Percentiles rank a stretch among this genome's conserved stretches.
phyloP scores from a whole-genome alignment of 306 rosid species.

The Casuarina equisetifolia region DNA sequence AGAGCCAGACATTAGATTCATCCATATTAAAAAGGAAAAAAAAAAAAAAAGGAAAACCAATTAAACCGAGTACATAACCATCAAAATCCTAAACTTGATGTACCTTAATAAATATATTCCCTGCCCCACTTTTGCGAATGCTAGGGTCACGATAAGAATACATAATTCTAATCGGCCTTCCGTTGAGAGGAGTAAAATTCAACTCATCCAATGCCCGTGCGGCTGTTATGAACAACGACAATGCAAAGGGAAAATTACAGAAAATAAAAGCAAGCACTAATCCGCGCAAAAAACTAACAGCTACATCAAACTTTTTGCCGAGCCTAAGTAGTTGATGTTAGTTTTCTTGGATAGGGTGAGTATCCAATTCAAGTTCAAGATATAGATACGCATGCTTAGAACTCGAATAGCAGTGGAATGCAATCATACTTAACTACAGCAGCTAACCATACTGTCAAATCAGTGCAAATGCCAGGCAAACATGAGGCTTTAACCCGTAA shows the following conservation, averaged over 20 bases:
- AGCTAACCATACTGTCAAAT: not conserved
- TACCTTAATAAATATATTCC: constrained; percentile 70
- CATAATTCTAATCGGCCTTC: constrained; percentile 55
- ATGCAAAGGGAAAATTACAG: not conserved
- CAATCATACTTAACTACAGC: not conserved
- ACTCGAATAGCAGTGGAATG: not conserved
- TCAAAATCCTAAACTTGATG: not conserved
- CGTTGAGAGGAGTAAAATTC: constrained; percentile 69
- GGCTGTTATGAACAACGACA: constrained; percentile 18
- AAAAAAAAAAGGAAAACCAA: not conserved
- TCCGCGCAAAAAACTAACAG: not conserved
- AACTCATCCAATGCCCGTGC: constrained; percentile 42
- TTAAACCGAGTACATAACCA: not conserved
- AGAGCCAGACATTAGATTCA: constrained; percentile 17
- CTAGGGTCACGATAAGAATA: constrained; percentile 76
- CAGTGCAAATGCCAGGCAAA: not conserved
- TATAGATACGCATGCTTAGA: not conserved
- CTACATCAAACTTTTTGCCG: not conserved
- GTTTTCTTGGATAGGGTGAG: not conserved
- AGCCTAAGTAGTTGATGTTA: not conserved
- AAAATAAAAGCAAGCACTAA: not conserved
- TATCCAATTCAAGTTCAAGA: not conserved
- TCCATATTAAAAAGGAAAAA: not conserved
- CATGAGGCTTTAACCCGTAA: not conserved
- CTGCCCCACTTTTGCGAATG: constrained; percentile 64